Evolutionary conservation across 140 eudicot genomes (phyloP).

Genomic region (Ambrosia hybrid): DNA sequence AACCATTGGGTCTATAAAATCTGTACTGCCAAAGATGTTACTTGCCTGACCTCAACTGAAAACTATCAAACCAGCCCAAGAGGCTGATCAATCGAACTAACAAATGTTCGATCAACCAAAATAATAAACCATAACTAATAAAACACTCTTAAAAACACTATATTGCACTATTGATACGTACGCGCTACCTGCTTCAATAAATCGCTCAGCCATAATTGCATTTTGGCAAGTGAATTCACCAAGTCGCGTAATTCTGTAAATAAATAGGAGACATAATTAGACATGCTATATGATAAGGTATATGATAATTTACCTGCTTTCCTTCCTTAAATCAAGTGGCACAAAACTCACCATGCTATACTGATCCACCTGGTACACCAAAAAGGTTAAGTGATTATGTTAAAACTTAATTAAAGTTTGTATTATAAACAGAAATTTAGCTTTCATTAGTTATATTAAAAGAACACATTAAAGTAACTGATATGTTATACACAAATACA

Average conservation of each 20-base stretch:
- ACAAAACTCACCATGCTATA: slow-evolving; percentile 94
- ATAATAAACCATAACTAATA: no score
- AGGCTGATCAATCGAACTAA: no score
- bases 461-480: no score
- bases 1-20: no score
- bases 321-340: slow-evolving; percentile 93
- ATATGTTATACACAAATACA: no score
- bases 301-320: slow-evolving; percentile 50
- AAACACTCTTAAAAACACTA: no score
- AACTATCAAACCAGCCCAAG: no score
- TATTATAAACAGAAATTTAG: no score
- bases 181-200: slow-evolving; percentile 99
- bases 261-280: slow-evolving; percentile 8
- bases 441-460: no score
- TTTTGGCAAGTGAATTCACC: slow-evolving; percentile 99
- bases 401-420: neutral
- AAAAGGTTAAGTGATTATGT: neutral
- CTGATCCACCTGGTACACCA: slow-evolving; percentile 66
- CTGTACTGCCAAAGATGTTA: no score
- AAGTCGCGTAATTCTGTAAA: slow-evolving; percentile 70
- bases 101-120: no score
- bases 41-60: no score
- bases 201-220: slow-evolving; percentile 97
- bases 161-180: slow-evolving; percentile 62
- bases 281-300: neutral